Conservation (phyloP, 257 asterid genomes). For the Solanum ahanhuiri region DNA sequence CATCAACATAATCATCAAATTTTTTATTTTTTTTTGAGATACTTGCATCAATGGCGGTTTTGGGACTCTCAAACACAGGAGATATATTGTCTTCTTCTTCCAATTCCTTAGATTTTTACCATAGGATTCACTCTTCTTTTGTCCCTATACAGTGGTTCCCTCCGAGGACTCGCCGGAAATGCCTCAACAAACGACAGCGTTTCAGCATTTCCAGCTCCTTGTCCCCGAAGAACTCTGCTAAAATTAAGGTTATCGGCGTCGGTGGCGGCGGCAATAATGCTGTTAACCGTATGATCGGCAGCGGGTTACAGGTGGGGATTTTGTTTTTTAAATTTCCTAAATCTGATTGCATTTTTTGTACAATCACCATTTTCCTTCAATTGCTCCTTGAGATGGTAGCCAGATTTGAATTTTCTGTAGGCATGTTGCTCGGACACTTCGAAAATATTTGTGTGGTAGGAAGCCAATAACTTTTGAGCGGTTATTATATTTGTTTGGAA, state of each 20-base stretch:
- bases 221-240: constrained; percentile 61
- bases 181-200: constrained; percentile 27
- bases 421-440: neutral
- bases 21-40: neutral
- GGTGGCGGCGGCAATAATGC: constrained; percentile 99
- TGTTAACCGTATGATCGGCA: constrained; percentile 91
- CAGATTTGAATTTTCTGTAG: neutral
- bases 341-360: neutral
- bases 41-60: constrained; percentile 29
- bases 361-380: neutral
- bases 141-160: constrained; percentile 26
- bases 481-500: too few species aligned
- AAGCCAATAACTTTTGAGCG: too few species aligned
- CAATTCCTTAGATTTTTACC: constrained; percentile 20
- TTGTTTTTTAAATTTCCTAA: neutral
- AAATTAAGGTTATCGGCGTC: constrained; percentile 90
- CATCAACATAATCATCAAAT: neutral
- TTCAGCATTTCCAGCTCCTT: constrained; percentile 41
- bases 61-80: constrained; percentile 35
- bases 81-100: constrained; percentile 23
- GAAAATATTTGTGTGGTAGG: too few species aligned
- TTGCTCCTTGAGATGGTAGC: neutral
- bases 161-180: constrained; percentile 26
- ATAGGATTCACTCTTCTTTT: constrained; percentile 14
- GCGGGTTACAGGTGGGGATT: constrained; percentile 55